A percentile compares a stretch with the other conserved stretches of the same genome.
These are phyloP conservation scores for Aspergillus diversus DNA, from an alignment of 495 filamentous ascomycete species.

Conservation along the genomic window DNA sequence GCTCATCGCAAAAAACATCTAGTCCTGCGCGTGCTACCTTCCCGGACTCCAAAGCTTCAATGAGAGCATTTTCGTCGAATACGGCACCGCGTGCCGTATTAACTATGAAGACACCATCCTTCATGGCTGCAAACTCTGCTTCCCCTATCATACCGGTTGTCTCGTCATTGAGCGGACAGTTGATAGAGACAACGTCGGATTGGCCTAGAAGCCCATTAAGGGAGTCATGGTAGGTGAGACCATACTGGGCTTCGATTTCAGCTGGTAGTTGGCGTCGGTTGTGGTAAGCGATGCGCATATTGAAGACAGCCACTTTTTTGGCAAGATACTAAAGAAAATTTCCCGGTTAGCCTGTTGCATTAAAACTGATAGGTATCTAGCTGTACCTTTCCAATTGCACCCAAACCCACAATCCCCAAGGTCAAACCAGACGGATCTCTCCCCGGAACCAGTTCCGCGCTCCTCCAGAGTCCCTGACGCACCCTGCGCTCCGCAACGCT, in stretches of 20 bases:
- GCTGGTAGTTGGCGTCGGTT: conserved; percentile 51
- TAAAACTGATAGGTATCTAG: background rate
- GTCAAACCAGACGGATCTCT: conserved; percentile 58
- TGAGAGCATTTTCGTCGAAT: conserved; percentile 60
- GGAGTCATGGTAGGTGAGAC: conserved; percentile 20
- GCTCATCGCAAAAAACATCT: conserved; percentile 65
- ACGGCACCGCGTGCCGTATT: conserved; percentile 65
- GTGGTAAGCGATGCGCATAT: conserved; percentile 62
- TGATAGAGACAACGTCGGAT: conserved; percentile 66
- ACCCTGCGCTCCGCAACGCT: conserved; percentile 55
- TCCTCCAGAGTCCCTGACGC: conserved; percentile 51
- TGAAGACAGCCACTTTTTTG: conserved; percentile 47
- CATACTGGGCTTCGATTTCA: conserved; percentile 33
- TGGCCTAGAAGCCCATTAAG: conserved; percentile 45
- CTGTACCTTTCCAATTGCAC: conserved; percentile 64
- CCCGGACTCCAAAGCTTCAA: conserved; percentile 53
- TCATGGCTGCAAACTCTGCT: conserved; percentile 61
- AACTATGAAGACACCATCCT: conserved; percentile 62
- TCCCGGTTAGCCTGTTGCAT: no score
- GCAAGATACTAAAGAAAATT: conserved; percentile 33
- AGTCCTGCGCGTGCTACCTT: conserved; percentile 55
- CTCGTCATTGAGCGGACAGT: conserved; percentile 63
- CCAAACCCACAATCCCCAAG: conserved; percentile 75
- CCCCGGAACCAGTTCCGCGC: conserved; percentile 35
- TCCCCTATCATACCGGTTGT: conserved; percentile 45